phyloP scores from a whole-genome alignment of 2,329 filamentous ascomycete genomes.

The Calonectria hawksworthii region DNA sequence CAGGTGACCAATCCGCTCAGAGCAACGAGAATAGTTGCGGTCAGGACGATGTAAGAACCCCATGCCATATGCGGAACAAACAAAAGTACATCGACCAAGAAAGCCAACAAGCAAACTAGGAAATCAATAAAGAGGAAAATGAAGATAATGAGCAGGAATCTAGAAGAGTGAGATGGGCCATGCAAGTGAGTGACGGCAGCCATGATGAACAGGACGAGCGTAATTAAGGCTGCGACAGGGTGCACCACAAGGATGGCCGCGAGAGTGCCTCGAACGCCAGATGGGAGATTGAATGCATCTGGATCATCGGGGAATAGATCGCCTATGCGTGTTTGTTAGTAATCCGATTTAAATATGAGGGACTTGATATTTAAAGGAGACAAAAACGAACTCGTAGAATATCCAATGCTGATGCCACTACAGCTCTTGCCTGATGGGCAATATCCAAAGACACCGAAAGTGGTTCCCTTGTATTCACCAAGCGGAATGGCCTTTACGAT shows the following conservation, averaged over 20 bases:
- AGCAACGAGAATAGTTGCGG: conserved; percentile 87
- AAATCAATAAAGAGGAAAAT: conserved; percentile 90
- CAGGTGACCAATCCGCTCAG: conserved; percentile 89
- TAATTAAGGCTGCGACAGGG: conserved; percentile 88
- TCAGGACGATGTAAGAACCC: conserved; percentile 95
- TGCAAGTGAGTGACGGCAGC: conserved; percentile 88
- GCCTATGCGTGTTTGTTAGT: conserved; percentile 37
- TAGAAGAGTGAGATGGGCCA: conserved; percentile 87
- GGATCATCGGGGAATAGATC: conserved; percentile 46
- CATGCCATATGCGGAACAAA: conserved; percentile 95
- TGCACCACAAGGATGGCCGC: conserved; percentile 93
- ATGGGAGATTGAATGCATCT: conserved; percentile 69
- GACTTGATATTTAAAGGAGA: neutral
- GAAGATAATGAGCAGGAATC: conserved; percentile 87
- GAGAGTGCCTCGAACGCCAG: conserved; percentile 71
- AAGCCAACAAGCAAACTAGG: conserved; percentile 85
- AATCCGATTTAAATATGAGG: neutral
- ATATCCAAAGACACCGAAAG: conserved; percentile 94
- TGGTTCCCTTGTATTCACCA: conserved; percentile 80
- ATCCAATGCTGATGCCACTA: conserved; percentile 84
- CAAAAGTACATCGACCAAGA: conserved; percentile 92
- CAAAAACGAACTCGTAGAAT: conserved; percentile 79
- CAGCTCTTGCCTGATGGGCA: conserved; percentile 76
- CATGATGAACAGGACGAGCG: conserved; percentile 86
- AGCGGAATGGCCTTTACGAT: conserved; percentile 89